Conservation (phyloP, 1,139 yeast genomes). For the Yamadazyma dendronema region DNA sequence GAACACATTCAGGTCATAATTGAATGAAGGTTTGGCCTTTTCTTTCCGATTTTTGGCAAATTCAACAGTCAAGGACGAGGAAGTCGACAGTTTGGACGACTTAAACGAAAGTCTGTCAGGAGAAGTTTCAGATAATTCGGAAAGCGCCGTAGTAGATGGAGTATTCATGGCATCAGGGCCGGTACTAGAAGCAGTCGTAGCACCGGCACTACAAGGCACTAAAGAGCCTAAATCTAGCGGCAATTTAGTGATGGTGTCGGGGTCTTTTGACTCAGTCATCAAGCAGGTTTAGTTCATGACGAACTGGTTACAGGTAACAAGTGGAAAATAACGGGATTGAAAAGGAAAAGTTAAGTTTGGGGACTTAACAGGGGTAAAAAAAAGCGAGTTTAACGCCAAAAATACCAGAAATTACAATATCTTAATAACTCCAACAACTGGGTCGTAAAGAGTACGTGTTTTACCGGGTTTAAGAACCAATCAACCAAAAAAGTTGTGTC, state of each 20-base stretch:
- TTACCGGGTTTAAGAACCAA: neutral
- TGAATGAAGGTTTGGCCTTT: constrained; percentile 29
- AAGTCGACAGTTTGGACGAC: constrained; percentile 4
- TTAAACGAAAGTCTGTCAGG: constrained; percentile 7
- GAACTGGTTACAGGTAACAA: neutral
- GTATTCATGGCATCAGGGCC: neutral
- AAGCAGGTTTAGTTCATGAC: neutral
- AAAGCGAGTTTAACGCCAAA: neutral
- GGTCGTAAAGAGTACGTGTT: neutral
- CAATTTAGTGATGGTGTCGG: neutral
- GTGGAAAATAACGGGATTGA: no score
- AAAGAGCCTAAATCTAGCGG: neutral
- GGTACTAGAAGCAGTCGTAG: neutral
- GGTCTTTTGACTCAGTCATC: neutral
- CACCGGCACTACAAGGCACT: neutral
- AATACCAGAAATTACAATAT: neutral
- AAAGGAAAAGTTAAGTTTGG: neutral
- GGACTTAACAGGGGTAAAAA: neutral
- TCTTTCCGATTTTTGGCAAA: constrained; percentile 1
- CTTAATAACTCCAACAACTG: no score
- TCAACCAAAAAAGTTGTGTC: constrained; percentile 2
- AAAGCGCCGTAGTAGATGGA: neutral
- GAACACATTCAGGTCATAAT: constrained; percentile 41
- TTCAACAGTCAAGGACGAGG: constrained; percentile 1
- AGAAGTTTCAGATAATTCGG: constrained; percentile 4